phyloP scores from a whole-genome alignment of 805 yeast genomes.

The Cyberlindnera nakhonratchasimensis region DNA sequence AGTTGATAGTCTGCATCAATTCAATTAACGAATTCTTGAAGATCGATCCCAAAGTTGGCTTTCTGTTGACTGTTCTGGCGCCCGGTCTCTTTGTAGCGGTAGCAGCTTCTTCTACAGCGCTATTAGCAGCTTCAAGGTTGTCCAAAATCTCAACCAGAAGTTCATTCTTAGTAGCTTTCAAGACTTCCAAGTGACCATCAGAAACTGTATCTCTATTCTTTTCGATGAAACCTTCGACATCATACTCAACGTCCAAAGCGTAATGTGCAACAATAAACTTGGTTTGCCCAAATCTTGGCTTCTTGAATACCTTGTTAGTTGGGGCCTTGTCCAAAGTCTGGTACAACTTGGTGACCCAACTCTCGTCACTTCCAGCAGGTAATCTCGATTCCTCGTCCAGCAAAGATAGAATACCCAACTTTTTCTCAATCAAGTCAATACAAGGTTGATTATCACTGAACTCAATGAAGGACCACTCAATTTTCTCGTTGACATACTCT shows the following conservation, averaged over 20 bases:
- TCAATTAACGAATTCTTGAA: constrained; percentile 91
- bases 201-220: constrained; percentile 97
- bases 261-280: constrained; percentile 90
- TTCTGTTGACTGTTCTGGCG: constrained; percentile 51
- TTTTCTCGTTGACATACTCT: constrained; percentile 86
- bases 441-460: constrained; percentile 97
- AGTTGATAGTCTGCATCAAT: constrained; percentile 86
- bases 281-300: constrained; percentile 91
- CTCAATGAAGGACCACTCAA: constrained; percentile 95
- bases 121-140: constrained; percentile 52
- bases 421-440: constrained; percentile 85
- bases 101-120: constrained; percentile 32
- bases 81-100: constrained; percentile 35
- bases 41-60: constrained; percentile 93
- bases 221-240: constrained; percentile 91
- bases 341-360: constrained; percentile 89
- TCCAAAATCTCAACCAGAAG: constrained; percentile 63
- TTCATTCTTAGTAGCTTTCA: constrained; percentile 64
- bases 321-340: constrained; percentile 80
- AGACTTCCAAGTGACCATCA: constrained; percentile 87
- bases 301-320: constrained; percentile 72
- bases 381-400: constrained; percentile 94
- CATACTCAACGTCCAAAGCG: constrained; percentile 91
- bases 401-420: constrained; percentile 80
- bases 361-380: constrained; percentile 89